Base-by-base conservation (phyloP, 805 yeast genomes). In the Monosporozyma solicola region DNA sequence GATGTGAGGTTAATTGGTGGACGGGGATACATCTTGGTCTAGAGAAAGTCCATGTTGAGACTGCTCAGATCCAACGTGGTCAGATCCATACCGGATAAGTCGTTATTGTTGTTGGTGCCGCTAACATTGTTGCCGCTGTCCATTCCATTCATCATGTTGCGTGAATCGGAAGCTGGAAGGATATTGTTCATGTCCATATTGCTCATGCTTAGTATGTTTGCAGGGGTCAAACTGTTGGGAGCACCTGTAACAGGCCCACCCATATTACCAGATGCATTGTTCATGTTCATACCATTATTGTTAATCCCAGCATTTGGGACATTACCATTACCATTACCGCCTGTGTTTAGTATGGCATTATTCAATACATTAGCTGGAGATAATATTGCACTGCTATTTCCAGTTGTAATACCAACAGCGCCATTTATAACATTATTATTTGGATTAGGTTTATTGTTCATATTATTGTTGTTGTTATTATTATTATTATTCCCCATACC, bases 31-130 rank as follows among this genome's bases (percentile, higher is more conserved):
- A 13, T 10, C 7, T 32, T 32, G 37, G 4, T 35, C 32, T 54
- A 64, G 29, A 66, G 50, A 57, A 67, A 66, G 48, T 67, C 70
- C 65, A 67, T 60, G 51, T 62, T 64, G 16, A 65, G 56, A 37
- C 55, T 60, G 31, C 64, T 59, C 11, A 67, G 57, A 48, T 67
- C 71, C 25, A 67, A 47, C 50, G 61, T 62, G 50, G 62, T 63
- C 32, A 66, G 57, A 51, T 65, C 70, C 35, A 62, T 48, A 48
- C 41, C 41, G 37, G 37, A 22, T 31, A 41, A 53, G 43, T 35
- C 48, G 54, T 46, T 39, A 35, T 10, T 52, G 55, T 37, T 44
- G 52, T 22, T 37, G 45, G 13, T 50, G 56, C 44, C 53, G 57
- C 33, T 51, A 43, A 35, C 49, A 22, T 49, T 49, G 51, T 53